Percentiles rank a stretch among this genome's conserved stretches.
Evolutionary conservation across 257 asterid genomes (phyloP).

Genomic region (Scutellaria galericulata): DNA sequence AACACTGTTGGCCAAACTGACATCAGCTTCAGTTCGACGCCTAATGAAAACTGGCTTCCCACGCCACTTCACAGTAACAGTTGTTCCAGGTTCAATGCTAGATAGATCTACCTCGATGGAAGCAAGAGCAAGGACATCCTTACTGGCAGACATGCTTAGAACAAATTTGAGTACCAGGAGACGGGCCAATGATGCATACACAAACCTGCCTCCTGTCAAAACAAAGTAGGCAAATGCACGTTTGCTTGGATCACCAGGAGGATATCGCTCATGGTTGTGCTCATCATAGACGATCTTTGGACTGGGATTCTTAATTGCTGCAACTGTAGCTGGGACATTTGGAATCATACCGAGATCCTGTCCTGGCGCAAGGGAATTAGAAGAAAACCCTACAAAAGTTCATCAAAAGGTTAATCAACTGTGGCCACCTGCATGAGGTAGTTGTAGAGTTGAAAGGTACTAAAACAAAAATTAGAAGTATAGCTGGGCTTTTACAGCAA

Average conservation of each 20-base stretch:
- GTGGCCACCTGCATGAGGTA: too few species aligned
- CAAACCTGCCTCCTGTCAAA: conserved; percentile 88
- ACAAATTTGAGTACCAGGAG: conserved; percentile 83
- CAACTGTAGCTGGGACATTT: conserved; percentile 67
- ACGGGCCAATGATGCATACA: conserved; percentile 80
- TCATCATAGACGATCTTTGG: conserved; percentile 76
- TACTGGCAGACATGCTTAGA: conserved; percentile 92
- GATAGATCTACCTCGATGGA: conserved; percentile 89
- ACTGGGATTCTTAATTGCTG: conserved; percentile 83
- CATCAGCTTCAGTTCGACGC: conserved; percentile 76
- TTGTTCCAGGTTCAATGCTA: conserved; percentile 81
- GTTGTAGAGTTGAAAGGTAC: not conserved
- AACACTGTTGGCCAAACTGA: conserved; percentile 76
- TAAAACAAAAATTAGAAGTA: not conserved
- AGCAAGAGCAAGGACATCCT: conserved; percentile 92
- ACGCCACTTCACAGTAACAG: conserved; percentile 95
- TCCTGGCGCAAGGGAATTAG: conserved; percentile 55
- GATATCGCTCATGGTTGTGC: conserved; percentile 85
- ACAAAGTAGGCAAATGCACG: conserved; percentile 93
- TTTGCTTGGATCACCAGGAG: conserved; percentile 93
- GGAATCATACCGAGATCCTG: conserved; percentile 50
- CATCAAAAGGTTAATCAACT: not conserved
- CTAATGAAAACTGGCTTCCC: conserved; percentile 92
- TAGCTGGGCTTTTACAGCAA: not conserved
- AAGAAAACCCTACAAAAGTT: conserved; percentile 55